A percentile compares a stretch with the other conserved stretches of the same genome.
Evolutionary conservation across 352 stramenopile species (phyloP).

Genomic region (Phytopythium litorale): DNA sequence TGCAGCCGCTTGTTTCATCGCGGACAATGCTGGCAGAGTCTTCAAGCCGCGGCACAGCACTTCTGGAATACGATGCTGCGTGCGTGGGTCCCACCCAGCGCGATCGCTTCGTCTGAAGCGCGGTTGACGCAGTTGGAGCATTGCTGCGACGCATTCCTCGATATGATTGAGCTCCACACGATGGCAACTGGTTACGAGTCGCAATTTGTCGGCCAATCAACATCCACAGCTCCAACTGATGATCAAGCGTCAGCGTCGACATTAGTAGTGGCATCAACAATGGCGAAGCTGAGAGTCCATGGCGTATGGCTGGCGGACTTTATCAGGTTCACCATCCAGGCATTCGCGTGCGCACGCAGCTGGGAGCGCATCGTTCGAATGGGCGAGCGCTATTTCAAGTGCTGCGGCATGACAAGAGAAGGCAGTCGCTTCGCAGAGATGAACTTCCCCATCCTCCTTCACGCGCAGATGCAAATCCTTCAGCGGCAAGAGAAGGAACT

Average conservation of each 20-base stretch:
- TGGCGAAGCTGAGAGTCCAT: slow-evolving; percentile 33
- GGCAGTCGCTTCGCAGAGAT: slow-evolving; percentile 54
- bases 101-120: slow-evolving; percentile 11
- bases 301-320: slow-evolving; percentile 46
- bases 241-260: slow-evolving; percentile 27
- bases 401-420: slow-evolving; percentile 24
- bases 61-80: slow-evolving; percentile 56
- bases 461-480: slow-evolving; percentile 63
- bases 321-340: slow-evolving; percentile 32
- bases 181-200: neutral
- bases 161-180: slow-evolving; percentile 43
- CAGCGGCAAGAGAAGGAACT: slow-evolving; percentile 27
- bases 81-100: slow-evolving; percentile 45
- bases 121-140: slow-evolving; percentile 17
- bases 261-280: slow-evolving; percentile 25
- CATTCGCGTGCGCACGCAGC: slow-evolving; percentile 19
- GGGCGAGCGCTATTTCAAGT: slow-evolving; percentile 44
- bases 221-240: neutral
- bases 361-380: slow-evolving; percentile 61
- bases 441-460: slow-evolving; percentile 52
- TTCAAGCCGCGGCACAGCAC: slow-evolving; percentile 50
- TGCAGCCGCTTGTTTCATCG: slow-evolving; percentile 43
- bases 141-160: slow-evolving; percentile 44
- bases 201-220: neutral
- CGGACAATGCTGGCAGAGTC: slow-evolving; percentile 44